Base-by-base conservation (phyloP, 2,329 filamentous ascomycete genomes). In the Aaosphaeria arxii region DNA sequence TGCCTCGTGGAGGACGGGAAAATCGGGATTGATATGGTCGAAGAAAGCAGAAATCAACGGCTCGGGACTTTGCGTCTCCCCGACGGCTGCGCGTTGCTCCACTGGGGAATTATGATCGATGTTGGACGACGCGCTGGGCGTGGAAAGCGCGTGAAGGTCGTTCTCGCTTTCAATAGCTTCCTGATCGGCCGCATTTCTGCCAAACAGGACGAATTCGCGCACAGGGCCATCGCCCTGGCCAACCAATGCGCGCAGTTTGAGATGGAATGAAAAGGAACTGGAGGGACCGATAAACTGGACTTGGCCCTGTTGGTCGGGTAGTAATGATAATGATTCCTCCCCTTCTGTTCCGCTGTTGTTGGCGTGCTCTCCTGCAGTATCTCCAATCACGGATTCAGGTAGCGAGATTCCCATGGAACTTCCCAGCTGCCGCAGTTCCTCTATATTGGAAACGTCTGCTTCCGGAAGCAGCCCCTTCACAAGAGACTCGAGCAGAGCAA, bases 281-380 rank as follows among this genome's bases (percentile, higher is more conserved):
- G 66, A 63, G 1, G 69, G 71, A 1, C 72, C 73, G 50, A 75
- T 74, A 55, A 73, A 75, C 55, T 75, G 72, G 35, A 66, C 69
- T 56, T 74, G 72, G 5, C 72, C 72, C 47, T 74, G 72, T 55
- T 72, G 71, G 53, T 75, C 72, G 5, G 67, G 72, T 13, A 74
- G 59, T 24, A 68, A 53, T 31, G 66, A 63, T 44, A 70, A 49
- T 32, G 62, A 55, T 44, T 72, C 67, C 17, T 72, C 70, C 13
- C 55, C 57, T n/a, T 66, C 65, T 6, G 47, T 52, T 11, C 57
- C 59, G 45, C 52, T 59, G 31, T 38, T 51, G 7, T 48, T 50
- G n/a, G 30, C 45, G 11, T 52, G 50, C 13, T 64, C 62, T 30
- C 46, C 54, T 5, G 41, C 43, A 6, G 44, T 48, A 5, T 59